Conservation (phyloP, 306 rosid genomes). For the Ammopiptanthus mongolicus region DNA sequence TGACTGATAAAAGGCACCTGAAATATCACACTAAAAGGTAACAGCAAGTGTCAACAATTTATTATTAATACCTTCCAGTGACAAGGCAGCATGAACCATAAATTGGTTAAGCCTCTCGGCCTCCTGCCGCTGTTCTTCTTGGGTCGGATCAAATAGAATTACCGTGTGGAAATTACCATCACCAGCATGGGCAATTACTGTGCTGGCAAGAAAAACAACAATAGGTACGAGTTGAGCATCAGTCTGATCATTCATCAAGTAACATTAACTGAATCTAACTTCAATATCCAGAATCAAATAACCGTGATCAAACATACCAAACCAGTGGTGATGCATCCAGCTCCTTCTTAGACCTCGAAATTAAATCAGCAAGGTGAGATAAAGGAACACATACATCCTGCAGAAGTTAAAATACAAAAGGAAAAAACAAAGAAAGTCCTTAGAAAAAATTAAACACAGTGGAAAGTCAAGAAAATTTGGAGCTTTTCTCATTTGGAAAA, state of each 20-base stretch:
- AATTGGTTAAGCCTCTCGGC: constrained; percentile 79
- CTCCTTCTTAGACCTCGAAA: constrained; percentile 72
- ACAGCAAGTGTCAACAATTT: not conserved
- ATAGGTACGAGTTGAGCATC: constrained; percentile 1
- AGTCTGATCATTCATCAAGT: not conserved
- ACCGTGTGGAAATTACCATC: constrained; percentile 93
- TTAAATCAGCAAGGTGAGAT: constrained; percentile 81
- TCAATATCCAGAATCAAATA: constrained; percentile 9
- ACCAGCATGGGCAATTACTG: constrained; percentile 91
- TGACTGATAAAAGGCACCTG: not conserved
- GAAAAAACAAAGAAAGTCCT: not conserved
- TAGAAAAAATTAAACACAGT: not conserved
- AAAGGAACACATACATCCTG: constrained; percentile 97
- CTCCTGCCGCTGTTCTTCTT: constrained; percentile 65
- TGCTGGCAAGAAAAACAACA: constrained; percentile 48
- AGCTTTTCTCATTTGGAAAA: not conserved
- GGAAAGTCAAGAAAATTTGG: not conserved
- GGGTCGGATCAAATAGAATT: constrained; percentile 69
- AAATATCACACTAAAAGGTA: constrained; percentile 11
- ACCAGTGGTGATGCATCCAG: constrained; percentile 73
- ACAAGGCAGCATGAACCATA: constrained; percentile 86
- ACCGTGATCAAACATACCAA: constrained; percentile 54
- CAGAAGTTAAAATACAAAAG: constrained; percentile 10
- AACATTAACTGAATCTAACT: not conserved
- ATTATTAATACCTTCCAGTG: constrained; percentile 65